These are phyloP conservation scores for Apiotrichum sp. DNA, from an alignment of 1,284 basidiomycete genomes.

Conservation along the genomic window DNA sequence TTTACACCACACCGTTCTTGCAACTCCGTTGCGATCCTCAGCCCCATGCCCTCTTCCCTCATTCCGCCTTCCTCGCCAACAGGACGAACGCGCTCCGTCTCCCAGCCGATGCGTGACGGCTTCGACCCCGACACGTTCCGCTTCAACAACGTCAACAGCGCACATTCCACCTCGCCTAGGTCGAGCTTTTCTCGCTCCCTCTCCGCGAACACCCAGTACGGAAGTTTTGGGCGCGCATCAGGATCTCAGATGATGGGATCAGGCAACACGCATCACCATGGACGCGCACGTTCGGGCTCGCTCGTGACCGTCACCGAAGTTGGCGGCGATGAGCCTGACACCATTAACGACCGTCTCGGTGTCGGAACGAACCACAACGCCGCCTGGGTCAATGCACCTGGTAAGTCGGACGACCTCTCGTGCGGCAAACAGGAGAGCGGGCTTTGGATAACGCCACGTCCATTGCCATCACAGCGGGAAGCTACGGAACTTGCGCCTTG, in stretches of 20 bases:
- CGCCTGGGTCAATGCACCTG: slow-evolving; percentile 97
- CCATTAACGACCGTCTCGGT: slow-evolving; percentile 67
- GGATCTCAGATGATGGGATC: background rate
- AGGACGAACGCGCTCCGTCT: slow-evolving; percentile 36
- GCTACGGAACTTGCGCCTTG: no score
- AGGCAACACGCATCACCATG: background rate
- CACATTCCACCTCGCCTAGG: slow-evolving; percentile 45
- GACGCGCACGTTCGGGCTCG: slow-evolving; percentile 17
- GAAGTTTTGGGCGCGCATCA: slow-evolving; percentile 6
- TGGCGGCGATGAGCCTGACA: slow-evolving; percentile 68
- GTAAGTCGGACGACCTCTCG: slow-evolving; percentile 49
- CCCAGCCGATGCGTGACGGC: slow-evolving; percentile 41
- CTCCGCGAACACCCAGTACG: slow-evolving; percentile 6
- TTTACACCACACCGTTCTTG: background rate
- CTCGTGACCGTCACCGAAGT: slow-evolving; percentile 85
- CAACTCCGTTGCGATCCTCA: background rate
- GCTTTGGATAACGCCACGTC: no score
- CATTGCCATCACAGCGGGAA: no score
- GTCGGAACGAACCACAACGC: slow-evolving; percentile 88
- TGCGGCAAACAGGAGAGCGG: no score
- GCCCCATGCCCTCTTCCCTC: slow-evolving; percentile 24
- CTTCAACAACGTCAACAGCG: slow-evolving; percentile 36
- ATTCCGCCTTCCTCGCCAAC: slow-evolving; percentile 31
- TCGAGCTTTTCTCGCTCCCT: slow-evolving; percentile 7
- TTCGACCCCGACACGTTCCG: slow-evolving; percentile 25